A percentile compares a stretch with the other conserved stretches of the same genome.
These are phyloP conservation scores for Oxyria digyna DNA, from an alignment of 148 eudicot species.

Conservation along the genomic window DNA sequence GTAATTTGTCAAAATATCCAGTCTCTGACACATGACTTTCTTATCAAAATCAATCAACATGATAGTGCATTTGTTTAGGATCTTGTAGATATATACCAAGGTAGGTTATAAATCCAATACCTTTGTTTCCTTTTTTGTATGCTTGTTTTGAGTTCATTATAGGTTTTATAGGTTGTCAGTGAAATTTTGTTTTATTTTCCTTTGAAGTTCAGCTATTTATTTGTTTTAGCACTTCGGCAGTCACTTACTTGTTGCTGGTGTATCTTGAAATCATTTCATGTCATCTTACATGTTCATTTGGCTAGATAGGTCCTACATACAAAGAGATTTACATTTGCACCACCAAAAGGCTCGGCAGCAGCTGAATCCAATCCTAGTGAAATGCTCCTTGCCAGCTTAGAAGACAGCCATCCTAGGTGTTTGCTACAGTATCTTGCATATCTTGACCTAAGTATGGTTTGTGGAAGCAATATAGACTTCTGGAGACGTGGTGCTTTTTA, in stretches of 20 bases:
- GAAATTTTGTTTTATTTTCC: background rate
- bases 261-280: constrained; percentile 2
- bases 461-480: constrained; percentile 68
- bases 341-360: constrained; percentile 81
- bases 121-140: background rate
- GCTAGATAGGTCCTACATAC: constrained; percentile 59
- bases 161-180: background rate
- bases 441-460: constrained; percentile 83
- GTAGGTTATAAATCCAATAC: background rate
- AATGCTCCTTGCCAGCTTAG: constrained; percentile 60
- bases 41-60: background rate
- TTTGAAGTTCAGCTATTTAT: background rate
- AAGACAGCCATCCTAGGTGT: constrained; percentile 57
- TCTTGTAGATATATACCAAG: background rate
- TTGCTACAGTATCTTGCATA: constrained; percentile 74
- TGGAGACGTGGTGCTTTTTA: constrained; percentile 95
- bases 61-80: background rate
- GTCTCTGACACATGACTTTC: background rate
- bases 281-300: constrained; percentile 4
- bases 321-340: constrained; percentile 71
- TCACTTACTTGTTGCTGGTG: background rate
- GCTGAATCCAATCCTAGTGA: constrained; percentile 82
- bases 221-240: background rate
- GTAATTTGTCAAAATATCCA: background rate
- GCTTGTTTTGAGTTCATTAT: background rate